Conservation (phyloP, 179 eudicot genomes). For the Heliamphora pulchella region DNA sequence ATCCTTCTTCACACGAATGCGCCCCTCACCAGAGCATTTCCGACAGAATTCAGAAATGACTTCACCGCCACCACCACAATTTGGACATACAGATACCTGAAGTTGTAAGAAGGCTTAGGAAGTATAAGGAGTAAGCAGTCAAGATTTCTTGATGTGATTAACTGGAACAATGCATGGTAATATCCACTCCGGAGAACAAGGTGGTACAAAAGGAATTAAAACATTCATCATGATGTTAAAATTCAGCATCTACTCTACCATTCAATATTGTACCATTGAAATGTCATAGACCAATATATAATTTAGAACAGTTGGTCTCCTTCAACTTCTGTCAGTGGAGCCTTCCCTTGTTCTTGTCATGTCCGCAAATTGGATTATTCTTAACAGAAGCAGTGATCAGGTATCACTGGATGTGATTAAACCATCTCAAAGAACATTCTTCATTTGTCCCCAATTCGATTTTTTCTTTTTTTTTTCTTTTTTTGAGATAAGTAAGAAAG, state of each 20-base stretch:
- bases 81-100: constrained; percentile 93
- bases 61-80: constrained; percentile 95
- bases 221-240: background rate
- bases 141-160: background rate
- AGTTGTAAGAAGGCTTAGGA: constrained; percentile 6
- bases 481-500: no score
- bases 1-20: constrained; percentile 75
- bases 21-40: constrained; percentile 89
- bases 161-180: background rate
- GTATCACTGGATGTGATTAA: background rate
- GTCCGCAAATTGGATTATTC: background rate
- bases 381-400: background rate
- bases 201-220: background rate
- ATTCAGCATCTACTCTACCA: background rate
- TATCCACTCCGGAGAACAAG: background rate
- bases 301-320: background rate
- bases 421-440: background rate
- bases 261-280: background rate
- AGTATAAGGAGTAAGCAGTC: background rate
- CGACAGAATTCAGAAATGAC: constrained; percentile 78
- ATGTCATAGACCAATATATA: background rate
- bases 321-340: background rate
- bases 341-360: background rate
- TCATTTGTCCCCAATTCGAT: no score
- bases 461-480: no score